A percentile compares a stretch with the other conserved stretches of the same genome.
Conservation (phyloP, 78 protist species). For the Creolimax fragrantissima region DNA sequence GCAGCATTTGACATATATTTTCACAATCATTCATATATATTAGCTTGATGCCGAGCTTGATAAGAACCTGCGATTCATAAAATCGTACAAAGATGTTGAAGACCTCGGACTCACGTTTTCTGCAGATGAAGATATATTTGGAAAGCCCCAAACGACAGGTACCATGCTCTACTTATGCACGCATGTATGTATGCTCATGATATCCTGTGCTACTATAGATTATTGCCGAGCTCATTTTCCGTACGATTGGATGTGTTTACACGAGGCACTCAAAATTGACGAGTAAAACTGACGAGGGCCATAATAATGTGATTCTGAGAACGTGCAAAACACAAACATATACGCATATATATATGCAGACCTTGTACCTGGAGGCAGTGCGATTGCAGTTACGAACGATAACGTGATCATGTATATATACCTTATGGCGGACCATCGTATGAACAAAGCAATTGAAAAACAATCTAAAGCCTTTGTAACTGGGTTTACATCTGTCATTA, state of each 20-base stretch:
- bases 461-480: slow-evolving; percentile 31
- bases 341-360: neutral
- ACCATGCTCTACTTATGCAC: too few relatives aligned
- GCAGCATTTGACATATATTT: too few relatives aligned
- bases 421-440: slow-evolving; percentile 41
- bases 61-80: slow-evolving; percentile 9
- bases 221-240: too few relatives aligned
- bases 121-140: slow-evolving; percentile 34
- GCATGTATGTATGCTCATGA: too few relatives aligned
- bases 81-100: slow-evolving; percentile 30
- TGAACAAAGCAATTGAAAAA: slow-evolving; percentile 25
- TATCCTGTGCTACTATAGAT: too few relatives aligned
- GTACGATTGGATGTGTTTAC: too few relatives aligned
- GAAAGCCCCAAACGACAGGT: neutral
- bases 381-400: slow-evolving; percentile 24
- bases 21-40: neutral
- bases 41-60: slow-evolving; percentile 33
- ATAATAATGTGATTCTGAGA: too few relatives aligned
- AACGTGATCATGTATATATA: slow-evolving; percentile 33
- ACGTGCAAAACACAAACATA: too few relatives aligned
- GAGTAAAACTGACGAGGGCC: too few relatives aligned
- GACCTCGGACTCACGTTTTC: slow-evolving; percentile 40
- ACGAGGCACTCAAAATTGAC: too few relatives aligned
- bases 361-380: slow-evolving; percentile 26
- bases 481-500: slow-evolving; percentile 38